Percentiles rank a stretch among this genome's conserved stretches.
These are phyloP conservation scores for Trapa incisa DNA, from an alignment of 345 rosid species.

Conservation along the genomic window DNA sequence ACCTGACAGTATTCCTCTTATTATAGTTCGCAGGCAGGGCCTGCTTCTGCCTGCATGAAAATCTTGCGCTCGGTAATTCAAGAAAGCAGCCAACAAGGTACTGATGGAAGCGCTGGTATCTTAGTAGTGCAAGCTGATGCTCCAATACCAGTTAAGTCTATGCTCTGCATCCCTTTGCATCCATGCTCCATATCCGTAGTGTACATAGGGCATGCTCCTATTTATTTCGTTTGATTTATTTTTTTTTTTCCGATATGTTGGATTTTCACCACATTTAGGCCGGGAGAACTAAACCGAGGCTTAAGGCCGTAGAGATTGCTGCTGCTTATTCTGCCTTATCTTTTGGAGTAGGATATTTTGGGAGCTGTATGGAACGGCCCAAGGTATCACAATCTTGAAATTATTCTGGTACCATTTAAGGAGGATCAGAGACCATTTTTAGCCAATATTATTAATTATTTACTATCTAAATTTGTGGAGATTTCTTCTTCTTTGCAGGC, in stretches of 20 bases:
- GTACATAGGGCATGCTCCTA: neutral
- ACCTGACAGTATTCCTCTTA: conserved; percentile 11
- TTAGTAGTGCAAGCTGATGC: conserved; percentile 75
- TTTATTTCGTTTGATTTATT: neutral
- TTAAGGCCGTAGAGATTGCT: conserved; percentile 79
- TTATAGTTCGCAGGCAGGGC: conserved; percentile 77
- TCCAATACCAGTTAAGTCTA: conserved; percentile 32
- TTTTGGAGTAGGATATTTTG: conserved; percentile 85
- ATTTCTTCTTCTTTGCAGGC: conserved; percentile 29
- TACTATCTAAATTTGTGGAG: neutral
- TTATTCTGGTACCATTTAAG: neutral
- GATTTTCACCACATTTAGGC: conserved; percentile 24
- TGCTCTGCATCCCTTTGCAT: conserved; percentile 3
- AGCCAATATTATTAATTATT: neutral
- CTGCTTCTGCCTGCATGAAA: conserved; percentile 78
- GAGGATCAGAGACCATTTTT: neutral
- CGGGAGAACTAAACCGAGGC: conserved; percentile 30
- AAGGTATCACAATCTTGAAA: conserved; percentile 37
- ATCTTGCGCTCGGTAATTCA: conserved; percentile 42
- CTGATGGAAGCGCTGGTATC: conserved; percentile 61
- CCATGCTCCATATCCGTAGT: neutral
- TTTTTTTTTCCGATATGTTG: neutral
- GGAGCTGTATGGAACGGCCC: conserved; percentile 68
- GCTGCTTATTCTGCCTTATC: conserved; percentile 75
- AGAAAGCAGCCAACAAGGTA: conserved; percentile 24